Evolutionary conservation across 2,329 filamentous ascomycete genomes (phyloP), one percentile per base, ranked within the genome.

Genomic region (Cytospora chrysosperma): DNA sequence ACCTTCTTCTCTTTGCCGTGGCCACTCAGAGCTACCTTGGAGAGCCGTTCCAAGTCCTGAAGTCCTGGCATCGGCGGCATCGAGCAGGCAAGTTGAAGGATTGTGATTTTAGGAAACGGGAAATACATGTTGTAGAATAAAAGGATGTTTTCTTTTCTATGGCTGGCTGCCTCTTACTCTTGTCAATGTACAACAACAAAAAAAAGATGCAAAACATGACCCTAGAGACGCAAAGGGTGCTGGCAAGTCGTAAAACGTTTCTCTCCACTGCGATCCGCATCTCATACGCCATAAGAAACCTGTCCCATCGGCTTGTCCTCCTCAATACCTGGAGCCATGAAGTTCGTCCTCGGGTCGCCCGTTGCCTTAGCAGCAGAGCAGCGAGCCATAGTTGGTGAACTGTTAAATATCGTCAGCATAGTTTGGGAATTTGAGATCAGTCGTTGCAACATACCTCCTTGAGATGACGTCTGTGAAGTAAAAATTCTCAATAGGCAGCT

Each of bases 391-490:
- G 95, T 99, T 58, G 95, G 93, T 67, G 93, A 97, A 82, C 93
- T 96, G 66, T 21, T 52, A n/a, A 19, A 43, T 21, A 59, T 62
- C 68, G 69, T 66, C 63, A 67, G 15, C 6, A 56, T 21, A 28
- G 12, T 13, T 8, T n/a, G 7, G 15, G 8, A 58, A 59, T 21
- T 24, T n/a, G 21, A 32, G 53, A 21, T 52, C 52, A 47, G n/a
- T 24, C 40, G 40, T 56, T 64, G 49, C 64, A 53, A 81, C 87
- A 77, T 81, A 95, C 92, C 92, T 97, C 85, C 95, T 89, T 47
- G 93, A 96, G 77, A 99, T 97, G 64, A 89, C 88, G 79, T 99
- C 94, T 76, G 95, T 99, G 79, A 98, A 97, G 82, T 93, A 99
- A 78, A 99, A 99, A 82, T 99, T 92, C 72, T 97, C 88, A 71